Base-by-base conservation (phyloP, 352 stramenopile species). In the Discostella stelligera region DNA sequence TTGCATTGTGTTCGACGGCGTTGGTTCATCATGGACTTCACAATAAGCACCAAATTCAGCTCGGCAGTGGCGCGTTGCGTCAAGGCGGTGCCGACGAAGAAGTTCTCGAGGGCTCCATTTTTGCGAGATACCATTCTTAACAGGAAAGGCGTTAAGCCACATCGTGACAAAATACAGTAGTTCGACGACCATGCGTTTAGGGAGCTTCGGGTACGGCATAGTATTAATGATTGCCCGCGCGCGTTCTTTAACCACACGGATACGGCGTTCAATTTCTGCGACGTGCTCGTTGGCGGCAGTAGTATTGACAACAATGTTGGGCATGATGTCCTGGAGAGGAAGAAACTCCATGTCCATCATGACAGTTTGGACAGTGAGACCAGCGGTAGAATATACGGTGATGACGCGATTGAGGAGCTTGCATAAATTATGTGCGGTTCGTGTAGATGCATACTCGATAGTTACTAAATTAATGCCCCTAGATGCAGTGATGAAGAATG, bases 161-260 rank as follows among this genome's bases (percentile, higher is more conserved):
- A 89, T 77, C 0, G 80, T 56, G 4, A 55, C 27, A 32, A 63
- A 62, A 23, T 60, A 48, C 0, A 86, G 49, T 9, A 89, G 25
- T 46, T 82, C 62, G 3, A 72, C 69, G 0, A 83, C 14, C 23
- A 89, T 77, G 0, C 55, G 6, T 25, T 25, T 11, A 37, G 83
- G 83, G 0, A 80, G n/a, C 4, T 66, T 25, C 0, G 66, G 52
- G 32, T 74, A 84, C n/a, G 76, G 79, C 14, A 85, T n/a, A 1
- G 55, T 71, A 20, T 76, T 74, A 10, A 74, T 71, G 2, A 65
- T 62, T 2, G 41, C 25, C 18, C 83, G 27, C 0, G 23, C 54
- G 1, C 77, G 49, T 16, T 85, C 74, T 56, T 87, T 89, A 8
- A 87, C 61, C 3, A 66, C 78, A 0, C 71, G 66, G 21, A 88